Evolutionary conservation across 1,284 basidiomycete genomes (phyloP).

Genomic region (Pholiota adiposa): DNA sequence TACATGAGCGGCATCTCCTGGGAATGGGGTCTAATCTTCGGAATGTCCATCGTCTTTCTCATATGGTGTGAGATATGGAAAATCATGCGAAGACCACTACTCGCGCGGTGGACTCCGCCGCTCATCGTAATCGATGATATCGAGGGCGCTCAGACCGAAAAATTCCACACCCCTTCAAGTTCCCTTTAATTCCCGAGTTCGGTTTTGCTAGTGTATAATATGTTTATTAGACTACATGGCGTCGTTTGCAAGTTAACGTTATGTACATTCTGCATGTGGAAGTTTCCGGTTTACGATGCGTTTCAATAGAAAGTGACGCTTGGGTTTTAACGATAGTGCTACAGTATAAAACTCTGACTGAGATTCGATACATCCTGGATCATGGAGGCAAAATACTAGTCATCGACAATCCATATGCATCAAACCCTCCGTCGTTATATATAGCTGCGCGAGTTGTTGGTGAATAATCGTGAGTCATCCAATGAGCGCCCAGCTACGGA

Average conservation of each 20-base stretch:
- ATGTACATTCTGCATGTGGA: too few relatives aligned
- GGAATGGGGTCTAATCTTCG: constrained; percentile 48
- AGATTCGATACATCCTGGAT: too few relatives aligned
- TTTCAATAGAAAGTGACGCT: too few relatives aligned
- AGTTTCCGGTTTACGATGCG: too few relatives aligned
- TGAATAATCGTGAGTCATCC: neutral
- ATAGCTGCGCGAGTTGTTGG: neutral
- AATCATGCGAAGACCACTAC: constrained; percentile 30
- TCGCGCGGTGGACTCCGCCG: constrained; percentile 27
- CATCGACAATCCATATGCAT: neutral
- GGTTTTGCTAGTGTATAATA: too few relatives aligned
- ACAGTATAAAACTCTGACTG: too few relatives aligned
- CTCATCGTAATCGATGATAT: neutral
- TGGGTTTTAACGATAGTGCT: too few relatives aligned
- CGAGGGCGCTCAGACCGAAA: neutral
- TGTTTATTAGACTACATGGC: neutral
- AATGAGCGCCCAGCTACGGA: neutral
- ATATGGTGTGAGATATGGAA: constrained; percentile 43
- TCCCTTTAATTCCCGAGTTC: neutral
- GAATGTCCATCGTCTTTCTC: constrained; percentile 40
- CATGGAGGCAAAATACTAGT: neutral
- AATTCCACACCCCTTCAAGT: neutral
- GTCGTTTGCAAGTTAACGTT: too few relatives aligned
- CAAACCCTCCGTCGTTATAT: neutral
- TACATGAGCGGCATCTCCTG: constrained; percentile 46